Base-by-base conservation (phyloP, 768 basidiomycete species). In the Phaffia tasmanica region DNA sequence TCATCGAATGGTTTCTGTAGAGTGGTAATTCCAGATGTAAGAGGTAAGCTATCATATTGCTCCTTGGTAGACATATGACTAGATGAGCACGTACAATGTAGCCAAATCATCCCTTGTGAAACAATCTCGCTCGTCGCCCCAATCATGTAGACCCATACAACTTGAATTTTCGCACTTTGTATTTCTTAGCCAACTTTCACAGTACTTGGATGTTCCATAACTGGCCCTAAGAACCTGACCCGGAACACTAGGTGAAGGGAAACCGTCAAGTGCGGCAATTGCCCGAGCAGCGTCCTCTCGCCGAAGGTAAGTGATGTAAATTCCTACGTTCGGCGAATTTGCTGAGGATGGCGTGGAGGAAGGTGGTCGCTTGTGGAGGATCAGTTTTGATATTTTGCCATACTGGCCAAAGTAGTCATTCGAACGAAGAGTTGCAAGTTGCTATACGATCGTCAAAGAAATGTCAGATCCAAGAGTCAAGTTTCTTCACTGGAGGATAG, bases 371-470 rank as follows among this genome's bases (percentile, higher is more conserved):
- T 97, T 97, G 59, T 89, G 86, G 35, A 99, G 82, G 62, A 97
- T 81, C 57, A 99, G 89, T 79, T 94, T 94, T 53, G 86, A 84
- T 71, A 99, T 97, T 80, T 93, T 97, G 72, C 95, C 95, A 76
- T 97, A 99, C 75, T 95, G 92, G 14, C 95, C 95, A 75, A 98
- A 98, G 75, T 95, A 97, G 71, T 99, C 95, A 71, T 86, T 86
- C 6, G 90, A 92, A 56, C 94, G 88, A 50, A 99, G 79, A 16
- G 91, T 89, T 1, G 91, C 86, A 71, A 97, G 63, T 69, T 69
- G 67, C 67, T 69, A 49, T 4, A 18, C 18, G 25, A 23, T 16
- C 7, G 60, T 59, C n/a, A 30, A 32, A 69, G 29, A 29, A n/a
- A 19, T 42, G 57, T 67, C 59, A 67, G 65, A 56, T 6, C 51